Base-by-base conservation (phyloP, 495 filamentous ascomycete genomes). In the Aspergillus egyptiacus region DNA sequence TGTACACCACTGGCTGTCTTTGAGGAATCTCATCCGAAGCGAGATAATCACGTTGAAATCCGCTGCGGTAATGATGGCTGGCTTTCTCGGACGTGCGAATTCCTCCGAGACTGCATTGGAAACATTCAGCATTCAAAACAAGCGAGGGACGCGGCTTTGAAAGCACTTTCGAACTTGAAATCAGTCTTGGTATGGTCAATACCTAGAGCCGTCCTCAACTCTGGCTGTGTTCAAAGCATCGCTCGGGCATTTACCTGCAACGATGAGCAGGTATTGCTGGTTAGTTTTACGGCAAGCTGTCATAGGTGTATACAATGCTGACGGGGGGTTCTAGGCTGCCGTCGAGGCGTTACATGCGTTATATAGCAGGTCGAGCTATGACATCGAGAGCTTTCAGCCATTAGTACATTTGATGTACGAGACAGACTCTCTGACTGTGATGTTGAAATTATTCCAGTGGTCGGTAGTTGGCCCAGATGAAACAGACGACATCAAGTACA, bases 401-500 rank as follows among this genome's bases (percentile, higher is more conserved):
- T 71, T 96, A 11, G 80, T 95, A 24, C 81, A 82, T 45, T 81
- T 88, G 41, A 84, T 96, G 74, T 91, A 87, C 55, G 75, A 79
- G 50, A 63, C 72, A 15, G 79, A 85, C 27, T 83, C 81, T 49
- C 75, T 95, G 30, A 72, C 73, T 20, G 74, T 94, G n/a, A 78
- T 91, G 44, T 77, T 77, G 53, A 79, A 80, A 50, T 74, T 96
- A 20, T 91, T 86, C 58, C 78, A 89, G 55, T 95, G 87, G 87
- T 86, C 89, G 1, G 65, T 81, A 5, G 83, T 91, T 48, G 85
- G 91, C 43, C 75, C 86, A 6, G 72, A 83, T 35, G 82, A 93
- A 58, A 78, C 91, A 23, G 87, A 95, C 58, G 89, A 96, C 47
- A 85, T 88, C 50, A 91, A 89, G 62, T 97, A 98, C 61, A 77